Evolutionary conservation across 78 protist species (phyloP).

Genomic region (Guillardia theta): DNA sequence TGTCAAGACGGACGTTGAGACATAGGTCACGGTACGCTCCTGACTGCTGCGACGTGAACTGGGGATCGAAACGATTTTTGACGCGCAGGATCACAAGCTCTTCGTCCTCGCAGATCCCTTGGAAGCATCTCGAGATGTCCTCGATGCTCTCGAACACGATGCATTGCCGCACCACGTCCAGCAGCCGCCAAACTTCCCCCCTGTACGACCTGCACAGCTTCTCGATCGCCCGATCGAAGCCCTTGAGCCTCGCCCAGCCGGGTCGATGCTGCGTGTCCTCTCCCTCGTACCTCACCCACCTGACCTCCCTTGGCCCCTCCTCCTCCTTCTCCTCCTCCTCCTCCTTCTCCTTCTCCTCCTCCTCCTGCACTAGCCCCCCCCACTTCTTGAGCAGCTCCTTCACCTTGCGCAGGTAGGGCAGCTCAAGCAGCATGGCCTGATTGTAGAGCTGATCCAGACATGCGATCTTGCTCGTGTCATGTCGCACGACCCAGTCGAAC

Average conservation of each 20-base stretch:
- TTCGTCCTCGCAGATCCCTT: background rate
- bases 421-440: too few species aligned
- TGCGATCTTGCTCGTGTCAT: too few species aligned
- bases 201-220: background rate
- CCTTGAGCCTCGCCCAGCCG: constrained; percentile 2
- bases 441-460: too few species aligned
- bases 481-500: too few species aligned
- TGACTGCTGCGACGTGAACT: background rate
- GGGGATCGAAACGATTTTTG: background rate
- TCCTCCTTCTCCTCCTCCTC: too few species aligned
- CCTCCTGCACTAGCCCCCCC: too few species aligned
- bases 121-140: background rate
- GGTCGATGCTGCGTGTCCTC: too few species aligned
- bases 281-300: too few species aligned
- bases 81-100: background rate
- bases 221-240: background rate
- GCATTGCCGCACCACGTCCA: background rate
- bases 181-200: background rate
- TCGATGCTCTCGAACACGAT: background rate
- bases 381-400: too few species aligned
- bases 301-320: too few species aligned
- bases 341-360: too few species aligned
- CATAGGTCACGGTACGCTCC: background rate
- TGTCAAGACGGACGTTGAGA: background rate
- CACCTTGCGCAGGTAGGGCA: too few species aligned